A percentile compares a stretch with the other conserved stretches of the same genome.
These are phyloP conservation scores for Ceratobasidium sp. DNA, from an alignment of 1,284 basidiomycete species.

Conservation along the genomic window DNA sequence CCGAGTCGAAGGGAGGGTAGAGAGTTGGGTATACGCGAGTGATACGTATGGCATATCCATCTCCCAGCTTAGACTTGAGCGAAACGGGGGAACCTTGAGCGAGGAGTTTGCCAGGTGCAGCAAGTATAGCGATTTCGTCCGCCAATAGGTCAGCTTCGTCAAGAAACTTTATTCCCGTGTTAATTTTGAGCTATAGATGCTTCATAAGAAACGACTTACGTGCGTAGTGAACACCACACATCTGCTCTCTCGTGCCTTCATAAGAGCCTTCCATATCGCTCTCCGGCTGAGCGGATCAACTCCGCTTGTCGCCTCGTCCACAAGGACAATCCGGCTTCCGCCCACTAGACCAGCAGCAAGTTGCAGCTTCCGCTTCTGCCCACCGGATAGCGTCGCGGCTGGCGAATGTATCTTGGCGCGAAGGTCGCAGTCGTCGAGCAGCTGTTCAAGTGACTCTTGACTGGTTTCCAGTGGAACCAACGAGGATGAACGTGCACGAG, in stretches of 20 bases:
- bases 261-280: constrained; percentile 79
- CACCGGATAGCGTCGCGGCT: constrained; percentile 74
- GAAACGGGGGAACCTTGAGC: constrained; percentile 77
- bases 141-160: constrained; percentile 84
- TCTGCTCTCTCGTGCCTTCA: constrained; percentile 69
- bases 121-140: constrained; percentile 78
- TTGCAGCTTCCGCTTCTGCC: constrained; percentile 84
- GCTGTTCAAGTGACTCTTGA: constrained; percentile 66
- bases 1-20: not conserved
- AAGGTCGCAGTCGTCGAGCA: constrained; percentile 77
- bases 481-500: constrained; percentile 56
- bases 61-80: constrained; percentile 75
- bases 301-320: constrained; percentile 79
- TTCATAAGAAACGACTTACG: constrained; percentile 53
- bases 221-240: constrained; percentile 77
- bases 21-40: constrained; percentile 54
- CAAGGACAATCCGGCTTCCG: constrained; percentile 71
- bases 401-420: constrained; percentile 72
- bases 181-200: not conserved
- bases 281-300: constrained; percentile 82
- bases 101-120: constrained; percentile 77
- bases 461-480: not conserved
- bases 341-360: constrained; percentile 80
- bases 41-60: constrained; percentile 73
- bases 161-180: constrained; percentile 62